These are phyloP conservation scores for Trichosanthes truncata DNA, from an alignment of 306 rosid species.

Conservation along the genomic window DNA sequence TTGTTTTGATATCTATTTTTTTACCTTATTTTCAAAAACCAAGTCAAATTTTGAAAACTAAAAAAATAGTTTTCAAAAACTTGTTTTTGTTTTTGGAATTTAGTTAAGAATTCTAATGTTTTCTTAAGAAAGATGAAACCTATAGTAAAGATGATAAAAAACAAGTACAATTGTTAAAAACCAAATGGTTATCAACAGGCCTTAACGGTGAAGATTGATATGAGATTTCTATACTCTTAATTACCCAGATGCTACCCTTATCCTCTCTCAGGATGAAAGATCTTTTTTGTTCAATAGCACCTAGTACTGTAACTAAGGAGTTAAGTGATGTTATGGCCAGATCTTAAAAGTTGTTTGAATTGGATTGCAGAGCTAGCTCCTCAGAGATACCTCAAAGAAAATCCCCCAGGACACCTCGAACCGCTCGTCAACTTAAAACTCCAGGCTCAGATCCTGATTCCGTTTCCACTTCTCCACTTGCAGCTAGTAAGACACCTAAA, in stretches of 20 bases:
- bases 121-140: no score
- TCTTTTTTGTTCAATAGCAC: not conserved
- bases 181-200: not conserved
- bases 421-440: conserved; percentile 37
- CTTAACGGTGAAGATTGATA: not conserved
- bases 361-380: conserved; percentile 36
- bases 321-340: not conserved
- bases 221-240: not conserved
- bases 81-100: no score
- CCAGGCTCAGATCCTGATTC: conserved; percentile 38
- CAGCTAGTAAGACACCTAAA: conserved; percentile 44
- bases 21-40: no score
- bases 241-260: not conserved
- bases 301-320: not conserved
- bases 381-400: conserved; percentile 53
- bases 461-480: conserved; percentile 30
- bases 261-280: not conserved
- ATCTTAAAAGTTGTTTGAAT: not conserved
- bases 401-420: conserved; percentile 49
- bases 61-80: no score
- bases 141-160: no score
- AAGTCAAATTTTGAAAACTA: no score
- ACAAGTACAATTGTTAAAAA: no score
- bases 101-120: no score
- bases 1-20: no score